Base-by-base conservation (phyloP, 1,284 basidiomycete species). In the Coniferiporia weirii region DNA sequence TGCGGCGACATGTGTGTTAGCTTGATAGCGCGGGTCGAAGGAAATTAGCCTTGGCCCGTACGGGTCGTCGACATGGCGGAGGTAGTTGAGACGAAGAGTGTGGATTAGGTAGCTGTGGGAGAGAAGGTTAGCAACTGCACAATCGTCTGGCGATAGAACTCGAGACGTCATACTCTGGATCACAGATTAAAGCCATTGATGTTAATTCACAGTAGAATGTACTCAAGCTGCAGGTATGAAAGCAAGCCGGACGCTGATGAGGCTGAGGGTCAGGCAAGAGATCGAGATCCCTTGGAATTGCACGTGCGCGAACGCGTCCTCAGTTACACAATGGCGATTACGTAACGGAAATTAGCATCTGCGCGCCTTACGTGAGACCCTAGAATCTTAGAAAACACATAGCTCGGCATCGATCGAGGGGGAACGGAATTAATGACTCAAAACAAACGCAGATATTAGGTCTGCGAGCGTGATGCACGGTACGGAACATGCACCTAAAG, bases 61-160 rank as follows among this genome's bases (percentile, higher is more conserved):
- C 0, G 87, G 86, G 70, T 95, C 94, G 61, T 93, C 88, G 44
- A 93, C 84, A 65, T 89, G 84, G 60, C 93, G 87, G n/a, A 97
- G 78, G 68, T 95, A 93, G 17, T 88, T 85, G 34, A 97, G 76
- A 3, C 93, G 87, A 10, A 96, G 78, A 64, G 81, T 84, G 68
- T 96, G 94, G 6, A 95, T 88, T 48, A 95, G 79, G 71, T 88
- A 95, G 64, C 94, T 96, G 65, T 15, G 60, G 45, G 55, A 45
- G 56, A 20, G 38, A 57, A 55, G 50, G 19, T 61, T n/a, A 61
- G 56, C 36, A 44, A 27, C 15, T 50, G 10, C 32, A 1, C 46
- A n/a, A 10, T 19, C 34, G 4, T 19, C 20, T 40, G 49, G 19
- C 1, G 45, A 32, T 32, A 9, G 17, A 40, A 48, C 19, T 27